These are phyloP conservation scores for Hemisphaericaspora nanyangensis DNA, from an alignment of 805 yeast genomes.

Conservation along the genomic window DNA sequence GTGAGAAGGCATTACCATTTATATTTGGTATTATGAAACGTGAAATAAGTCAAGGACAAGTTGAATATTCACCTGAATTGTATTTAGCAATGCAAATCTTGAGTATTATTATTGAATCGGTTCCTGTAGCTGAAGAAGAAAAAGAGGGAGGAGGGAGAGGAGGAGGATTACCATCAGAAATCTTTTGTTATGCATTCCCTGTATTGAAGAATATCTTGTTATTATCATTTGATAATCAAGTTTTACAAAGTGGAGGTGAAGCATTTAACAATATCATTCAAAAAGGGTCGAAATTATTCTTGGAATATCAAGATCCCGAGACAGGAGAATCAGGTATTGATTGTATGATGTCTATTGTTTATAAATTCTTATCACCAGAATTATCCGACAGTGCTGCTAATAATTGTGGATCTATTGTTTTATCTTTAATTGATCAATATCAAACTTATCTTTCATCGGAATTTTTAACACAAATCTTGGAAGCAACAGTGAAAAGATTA, in stretches of 20 bases:
- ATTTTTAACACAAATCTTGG: slow-evolving; percentile 55
- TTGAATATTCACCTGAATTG: slow-evolving; percentile 58
- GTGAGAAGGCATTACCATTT: slow-evolving; percentile 52
- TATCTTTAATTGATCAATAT: slow-evolving; percentile 53
- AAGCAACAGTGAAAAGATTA: slow-evolving; percentile 69
- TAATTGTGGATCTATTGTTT: slow-evolving; percentile 67
- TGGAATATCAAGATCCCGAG: slow-evolving; percentile 26
- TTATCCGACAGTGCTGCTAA: slow-evolving; percentile 79
- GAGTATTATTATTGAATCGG: slow-evolving; percentile 43
- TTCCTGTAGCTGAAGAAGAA: slow-evolving; percentile 25
- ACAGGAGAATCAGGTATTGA: slow-evolving; percentile 44
- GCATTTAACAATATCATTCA: slow-evolving; percentile 60
- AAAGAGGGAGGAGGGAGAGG: too few relatives aligned
- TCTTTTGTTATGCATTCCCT: slow-evolving; percentile 44
- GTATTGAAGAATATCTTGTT: slow-evolving; percentile 37
- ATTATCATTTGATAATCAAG: slow-evolving; percentile 64
- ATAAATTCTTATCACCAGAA: slow-evolving; percentile 66
- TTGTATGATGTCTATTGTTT: slow-evolving; percentile 57
- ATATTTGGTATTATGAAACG: slow-evolving; percentile 34
- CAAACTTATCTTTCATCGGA: slow-evolving; percentile 33
- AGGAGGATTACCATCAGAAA: slow-evolving; percentile 37
- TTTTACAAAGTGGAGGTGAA: slow-evolving; percentile 74
- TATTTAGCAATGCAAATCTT: slow-evolving; percentile 57
- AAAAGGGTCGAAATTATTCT: slow-evolving; percentile 31
- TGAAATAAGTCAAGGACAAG: slow-evolving; percentile 17